Base-by-base conservation (phyloP, 2,329 filamentous ascomycete species). In the Intubia oerlemansii region DNA sequence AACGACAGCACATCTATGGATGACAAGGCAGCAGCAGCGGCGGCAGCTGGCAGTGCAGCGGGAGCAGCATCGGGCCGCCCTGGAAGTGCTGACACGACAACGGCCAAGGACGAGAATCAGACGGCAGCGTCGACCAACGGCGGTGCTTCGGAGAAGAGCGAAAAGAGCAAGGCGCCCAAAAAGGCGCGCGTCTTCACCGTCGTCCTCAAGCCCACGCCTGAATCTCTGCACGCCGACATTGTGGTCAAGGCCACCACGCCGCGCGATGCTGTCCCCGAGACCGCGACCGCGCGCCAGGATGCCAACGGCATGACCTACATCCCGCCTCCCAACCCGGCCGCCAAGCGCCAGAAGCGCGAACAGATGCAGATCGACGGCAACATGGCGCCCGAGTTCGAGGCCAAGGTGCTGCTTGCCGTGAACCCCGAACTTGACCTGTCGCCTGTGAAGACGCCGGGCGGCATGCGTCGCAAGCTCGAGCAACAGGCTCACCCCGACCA, bases 201-300 rank as follows among this genome's bases (percentile, higher is more conserved):
- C 3, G 85, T 95, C 5, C 61, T 98, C 11, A 78, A 81, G 34
- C 82, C 85, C 4, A 95, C 88, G 1, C 57, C 68, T 4, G 65
- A 81, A 38, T 81, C 72, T 13, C 53, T 79, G 27, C 64, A 82
- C 33, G 63, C 66, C 29, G 85, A 95, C 44, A 58, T 93, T 27
- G 28, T 27, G 1, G 72, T 88, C 27, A 74, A 85, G 40, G 71
- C 76, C 2, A 69, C 62, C 12, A 90, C 79, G 1, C 73, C 77
- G 54, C 50, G 57, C 51, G 41, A 51, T 10, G 44, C 28, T n/a
- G n/a, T n/a, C n/a, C n/a, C n/a, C n/a, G n/a, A n/a, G 2, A 9
- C 21, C 7, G 34, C 35, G 4, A n/a, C 13, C n/a, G 19, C 5
- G 4, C 25, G 29, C 11, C 32, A 32, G 4, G 32, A 36, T 14